phyloP scores from a whole-genome alignment of 225 moss, liverwort and hornwort species.

The Straminergon stramineum region DNA sequence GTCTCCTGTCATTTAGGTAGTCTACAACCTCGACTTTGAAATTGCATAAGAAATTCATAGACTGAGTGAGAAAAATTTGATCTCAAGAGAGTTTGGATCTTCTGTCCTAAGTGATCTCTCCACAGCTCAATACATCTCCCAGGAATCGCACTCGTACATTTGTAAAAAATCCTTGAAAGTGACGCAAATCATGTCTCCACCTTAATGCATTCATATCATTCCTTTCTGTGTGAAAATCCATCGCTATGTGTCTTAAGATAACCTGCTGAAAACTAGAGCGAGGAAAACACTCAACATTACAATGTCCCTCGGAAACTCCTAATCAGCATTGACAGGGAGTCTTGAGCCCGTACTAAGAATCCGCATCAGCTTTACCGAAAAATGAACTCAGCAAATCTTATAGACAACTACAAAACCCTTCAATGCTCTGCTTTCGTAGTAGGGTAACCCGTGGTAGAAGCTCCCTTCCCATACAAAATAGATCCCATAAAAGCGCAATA shows the following conservation, averaged over 20 bases:
- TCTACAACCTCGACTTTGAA: not conserved
- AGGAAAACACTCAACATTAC: not conserved
- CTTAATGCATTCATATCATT: not conserved
- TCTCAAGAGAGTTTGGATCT: not conserved
- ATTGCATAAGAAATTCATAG: not conserved
- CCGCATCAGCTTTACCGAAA: not conserved
- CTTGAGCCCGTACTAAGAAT: not conserved
- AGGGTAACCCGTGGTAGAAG: not conserved
- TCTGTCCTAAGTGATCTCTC: not conserved
- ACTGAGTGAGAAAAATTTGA: not conserved
- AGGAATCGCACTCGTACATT: not conserved
- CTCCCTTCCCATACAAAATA: not conserved
- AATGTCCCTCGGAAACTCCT: not conserved
- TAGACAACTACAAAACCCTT: not conserved
- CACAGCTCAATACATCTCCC: not conserved
- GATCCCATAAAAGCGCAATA: not conserved
- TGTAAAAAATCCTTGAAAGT: not conserved
- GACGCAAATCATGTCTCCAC: not conserved
- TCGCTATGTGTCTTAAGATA: no score
- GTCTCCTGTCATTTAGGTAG: not conserved
- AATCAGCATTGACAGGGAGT: not conserved
- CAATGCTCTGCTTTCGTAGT: not conserved
- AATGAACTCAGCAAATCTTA: not conserved
- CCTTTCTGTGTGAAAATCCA: no score
- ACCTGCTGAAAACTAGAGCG: not conserved